phyloP scores from a whole-genome alignment of 2,329 filamentous ascomycete genomes.

The Botrytis byssoidea region DNA sequence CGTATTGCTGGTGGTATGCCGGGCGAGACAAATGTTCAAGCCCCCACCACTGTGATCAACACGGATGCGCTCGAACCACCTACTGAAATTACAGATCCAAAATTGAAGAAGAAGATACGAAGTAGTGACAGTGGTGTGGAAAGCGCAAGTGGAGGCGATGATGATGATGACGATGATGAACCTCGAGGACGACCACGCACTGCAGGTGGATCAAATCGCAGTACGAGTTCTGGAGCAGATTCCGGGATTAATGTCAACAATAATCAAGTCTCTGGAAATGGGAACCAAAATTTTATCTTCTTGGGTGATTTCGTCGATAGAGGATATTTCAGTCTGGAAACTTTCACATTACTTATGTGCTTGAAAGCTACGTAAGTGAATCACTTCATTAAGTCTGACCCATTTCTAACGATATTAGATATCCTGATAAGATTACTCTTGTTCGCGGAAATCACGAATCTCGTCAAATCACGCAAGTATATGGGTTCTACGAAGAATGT shows the following conservation, averaged over 20 bases:
- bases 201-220: constrained; percentile 44
- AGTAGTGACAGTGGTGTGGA: constrained; percentile 50
- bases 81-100: constrained; percentile 82
- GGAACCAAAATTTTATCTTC: constrained; percentile 70
- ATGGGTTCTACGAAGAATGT: constrained; percentile 77
- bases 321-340: constrained; percentile 72
- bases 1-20: constrained; percentile 96
- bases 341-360: constrained; percentile 69
- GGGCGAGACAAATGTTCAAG: constrained; percentile 69
- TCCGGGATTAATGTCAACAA: constrained; percentile 40
- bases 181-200: constrained; percentile 47
- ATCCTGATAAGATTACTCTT: constrained; percentile 69
- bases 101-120: constrained; percentile 81
- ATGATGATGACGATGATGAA: constrained; percentile 51
- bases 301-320: constrained; percentile 72
- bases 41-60: constrained; percentile 73
- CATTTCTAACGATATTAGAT: constrained; percentile 46
- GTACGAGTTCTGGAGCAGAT: constrained; percentile 42
- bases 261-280: constrained; percentile 47
- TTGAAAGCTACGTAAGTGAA: constrained; percentile 64
- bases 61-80: constrained; percentile 93
- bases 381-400: neutral
- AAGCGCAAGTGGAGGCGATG: constrained; percentile 50
- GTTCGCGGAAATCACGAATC: constrained; percentile 76
- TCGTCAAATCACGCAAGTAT: constrained; percentile 74